Conservation (phyloP, 768 basidiomycete genomes). For the Dendrothele bispora region DNA sequence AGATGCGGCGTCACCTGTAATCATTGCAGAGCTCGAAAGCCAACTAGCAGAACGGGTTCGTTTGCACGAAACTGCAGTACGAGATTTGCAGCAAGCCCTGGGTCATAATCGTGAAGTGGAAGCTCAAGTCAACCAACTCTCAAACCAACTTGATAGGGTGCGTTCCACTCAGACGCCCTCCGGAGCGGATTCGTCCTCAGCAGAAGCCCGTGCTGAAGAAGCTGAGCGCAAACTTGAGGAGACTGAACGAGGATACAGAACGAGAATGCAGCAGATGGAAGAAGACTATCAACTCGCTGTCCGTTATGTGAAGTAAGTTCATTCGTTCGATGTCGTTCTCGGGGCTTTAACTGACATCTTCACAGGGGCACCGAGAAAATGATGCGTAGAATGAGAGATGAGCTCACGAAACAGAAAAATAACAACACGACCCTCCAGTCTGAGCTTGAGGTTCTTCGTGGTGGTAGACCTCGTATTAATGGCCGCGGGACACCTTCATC, state of each 20-base stretch:
- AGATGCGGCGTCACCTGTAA: slow-evolving; percentile 39
- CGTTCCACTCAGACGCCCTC: slow-evolving; percentile 60
- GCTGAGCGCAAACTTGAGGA: slow-evolving; percentile 80
- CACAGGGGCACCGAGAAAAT: slow-evolving; percentile 94
- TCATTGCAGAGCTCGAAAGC: slow-evolving; percentile 72
- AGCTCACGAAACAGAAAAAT: slow-evolving; percentile 87
- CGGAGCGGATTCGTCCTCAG: slow-evolving; percentile 33
- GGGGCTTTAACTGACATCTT: slow-evolving; percentile 16
- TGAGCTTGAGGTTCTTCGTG: slow-evolving; percentile 77
- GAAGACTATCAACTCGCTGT: slow-evolving; percentile 96
- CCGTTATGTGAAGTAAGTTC: slow-evolving; percentile 90
- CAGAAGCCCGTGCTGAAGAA: slow-evolving; percentile 53
- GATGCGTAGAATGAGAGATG: slow-evolving; percentile 95
- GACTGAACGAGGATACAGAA: slow-evolving; percentile 75
- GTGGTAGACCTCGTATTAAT: slow-evolving; percentile 60
- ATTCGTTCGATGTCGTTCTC: slow-evolving; percentile 7
- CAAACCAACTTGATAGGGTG: slow-evolving; percentile 64
- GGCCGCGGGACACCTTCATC: slow-evolving; percentile 78
- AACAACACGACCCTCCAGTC: slow-evolving; percentile 76
- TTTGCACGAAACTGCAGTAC: slow-evolving; percentile 71
- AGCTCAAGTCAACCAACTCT: slow-evolving; percentile 61
- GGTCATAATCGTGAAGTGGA: slow-evolving; percentile 77
- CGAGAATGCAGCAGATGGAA: slow-evolving; percentile 85
- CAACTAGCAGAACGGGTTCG: slow-evolving; percentile 73
- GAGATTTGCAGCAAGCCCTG: slow-evolving; percentile 65